Conservation (phyloP, 108 stramenopile genomes). For the Skeletonema potamos region DNA sequence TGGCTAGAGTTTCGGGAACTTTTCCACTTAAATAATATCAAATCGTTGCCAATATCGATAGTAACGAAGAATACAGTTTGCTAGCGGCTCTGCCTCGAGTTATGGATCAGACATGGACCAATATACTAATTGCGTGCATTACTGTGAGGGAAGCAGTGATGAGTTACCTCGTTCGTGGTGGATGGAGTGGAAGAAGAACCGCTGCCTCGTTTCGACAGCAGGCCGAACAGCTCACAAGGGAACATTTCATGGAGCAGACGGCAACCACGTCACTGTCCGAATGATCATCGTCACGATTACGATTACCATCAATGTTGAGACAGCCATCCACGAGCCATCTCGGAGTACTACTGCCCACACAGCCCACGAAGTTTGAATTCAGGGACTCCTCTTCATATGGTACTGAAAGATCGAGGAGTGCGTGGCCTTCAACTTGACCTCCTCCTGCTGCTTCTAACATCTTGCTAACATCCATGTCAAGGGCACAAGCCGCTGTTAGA, state of each 20-base stretch:
- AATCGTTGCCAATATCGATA: too few relatives aligned
- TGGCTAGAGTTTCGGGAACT: not conserved
- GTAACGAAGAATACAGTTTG: too few relatives aligned
- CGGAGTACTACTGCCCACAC: not conserved
- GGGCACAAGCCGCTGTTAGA: not conserved
- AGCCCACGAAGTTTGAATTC: not conserved
- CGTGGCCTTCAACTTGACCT: not conserved
- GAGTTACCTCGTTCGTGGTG: too few relatives aligned
- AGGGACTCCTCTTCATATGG: not conserved
- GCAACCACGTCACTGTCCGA: too few relatives aligned
- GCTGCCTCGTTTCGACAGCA: not conserved
- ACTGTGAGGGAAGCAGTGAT: too few relatives aligned
- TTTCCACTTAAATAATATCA: too few relatives aligned
- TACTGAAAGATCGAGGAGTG: slow-evolving; percentile 1
- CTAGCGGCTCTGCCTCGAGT: too few relatives aligned
- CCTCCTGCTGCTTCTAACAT: not conserved
- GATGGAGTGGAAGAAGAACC: not conserved
- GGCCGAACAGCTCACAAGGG: not conserved
- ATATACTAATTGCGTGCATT: too few relatives aligned
- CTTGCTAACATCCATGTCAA: not conserved
- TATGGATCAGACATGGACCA: too few relatives aligned
- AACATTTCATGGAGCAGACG: not conserved
- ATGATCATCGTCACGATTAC: too few relatives aligned
- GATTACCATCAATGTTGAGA: too few relatives aligned
- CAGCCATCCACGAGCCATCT: not conserved